Percentiles rank a stretch among this genome's conserved stretches.
phyloP scores from a whole-genome alignment of 2,329 filamentous ascomycete species.

The Fusarium ramigenum region DNA sequence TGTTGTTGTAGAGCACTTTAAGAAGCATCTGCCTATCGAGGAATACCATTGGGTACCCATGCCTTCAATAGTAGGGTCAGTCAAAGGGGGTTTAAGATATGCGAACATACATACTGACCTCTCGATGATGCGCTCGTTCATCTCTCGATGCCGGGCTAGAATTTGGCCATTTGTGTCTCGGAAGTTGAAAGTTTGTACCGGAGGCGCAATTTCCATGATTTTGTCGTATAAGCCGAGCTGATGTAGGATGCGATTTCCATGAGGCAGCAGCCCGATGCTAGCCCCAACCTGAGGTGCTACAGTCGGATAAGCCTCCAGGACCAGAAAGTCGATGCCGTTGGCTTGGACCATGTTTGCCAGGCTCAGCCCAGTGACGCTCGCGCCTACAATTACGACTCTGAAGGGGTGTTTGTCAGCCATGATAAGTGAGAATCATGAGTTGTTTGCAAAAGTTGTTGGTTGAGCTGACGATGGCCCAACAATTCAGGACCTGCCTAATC shows the following conservation, averaged over 20 bases:
- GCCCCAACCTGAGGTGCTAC: background rate
- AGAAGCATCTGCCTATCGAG: background rate
- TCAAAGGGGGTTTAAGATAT: rapidly evolving
- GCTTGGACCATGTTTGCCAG: slow-evolving; percentile 1
- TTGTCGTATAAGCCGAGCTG: background rate
- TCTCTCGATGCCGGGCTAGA: background rate
- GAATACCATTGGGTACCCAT: background rate
- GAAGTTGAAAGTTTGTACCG: background rate
- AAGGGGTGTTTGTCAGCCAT: background rate
- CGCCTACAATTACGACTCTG: background rate
- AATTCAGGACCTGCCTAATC: background rate
- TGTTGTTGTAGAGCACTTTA: background rate
- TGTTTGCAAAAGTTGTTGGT: background rate
- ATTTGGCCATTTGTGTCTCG: background rate
- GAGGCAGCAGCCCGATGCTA: background rate
- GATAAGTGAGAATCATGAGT: rapidly evolving
- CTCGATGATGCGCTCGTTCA: background rate
- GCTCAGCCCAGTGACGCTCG: background rate
- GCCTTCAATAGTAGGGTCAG: background rate
- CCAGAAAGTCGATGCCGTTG: background rate
- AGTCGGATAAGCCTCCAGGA: background rate
- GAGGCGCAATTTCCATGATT: background rate
- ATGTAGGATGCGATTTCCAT: background rate
- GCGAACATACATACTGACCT: background rate
- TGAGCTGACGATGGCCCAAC: background rate